Percentiles rank a stretch among this genome's conserved stretches.
Evolutionary conservation across 257 asterid species (phyloP).

Genomic region (Oldenlandia corymbosa): DNA sequence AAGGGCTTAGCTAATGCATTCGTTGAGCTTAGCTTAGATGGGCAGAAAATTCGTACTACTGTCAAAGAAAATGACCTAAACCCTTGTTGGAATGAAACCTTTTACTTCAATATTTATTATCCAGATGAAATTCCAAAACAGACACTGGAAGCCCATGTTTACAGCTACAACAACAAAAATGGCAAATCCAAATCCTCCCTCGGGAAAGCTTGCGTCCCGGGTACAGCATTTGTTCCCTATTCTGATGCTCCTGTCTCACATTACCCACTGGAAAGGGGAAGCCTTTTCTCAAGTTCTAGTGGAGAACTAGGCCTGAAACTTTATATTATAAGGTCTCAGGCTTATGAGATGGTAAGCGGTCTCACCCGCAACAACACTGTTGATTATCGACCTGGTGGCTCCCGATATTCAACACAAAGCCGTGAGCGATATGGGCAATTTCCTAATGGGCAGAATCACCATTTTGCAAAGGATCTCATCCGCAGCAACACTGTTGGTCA

Average conservation of each 20-base stretch:
- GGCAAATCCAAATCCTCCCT: slow-evolving; percentile 53
- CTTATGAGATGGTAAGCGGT: too few species aligned
- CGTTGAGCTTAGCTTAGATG: slow-evolving; percentile 77
- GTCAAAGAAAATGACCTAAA: slow-evolving; percentile 73
- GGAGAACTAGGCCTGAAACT: slow-evolving; percentile 85
- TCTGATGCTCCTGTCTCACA: slow-evolving; percentile 67
- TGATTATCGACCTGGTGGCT: too few species aligned
- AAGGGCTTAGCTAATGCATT: slow-evolving; percentile 65
- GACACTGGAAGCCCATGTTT: slow-evolving; percentile 70
- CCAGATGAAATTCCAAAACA: slow-evolving; percentile 45
- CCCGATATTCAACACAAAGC: too few species aligned
- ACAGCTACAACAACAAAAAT: slow-evolving; percentile 35
- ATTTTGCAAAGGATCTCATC: too few species aligned
- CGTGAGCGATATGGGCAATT: too few species aligned
- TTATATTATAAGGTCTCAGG: slow-evolving; percentile 44
- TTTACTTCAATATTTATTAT: slow-evolving; percentile 58
- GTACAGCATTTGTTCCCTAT: slow-evolving; percentile 62
- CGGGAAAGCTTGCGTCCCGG: slow-evolving; percentile 57
- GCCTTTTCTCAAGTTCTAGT: slow-evolving; percentile 57
- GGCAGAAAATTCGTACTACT: slow-evolving; percentile 69
- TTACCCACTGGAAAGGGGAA: slow-evolving; percentile 72
- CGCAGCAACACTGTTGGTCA: too few species aligned
- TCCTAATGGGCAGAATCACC: too few species aligned
- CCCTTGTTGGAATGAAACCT: slow-evolving; percentile 77
- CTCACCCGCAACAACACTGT: too few species aligned